phyloP scores from a whole-genome alignment of 192 early-diverging fungal genomes.

The Coemansia sp. region DNA sequence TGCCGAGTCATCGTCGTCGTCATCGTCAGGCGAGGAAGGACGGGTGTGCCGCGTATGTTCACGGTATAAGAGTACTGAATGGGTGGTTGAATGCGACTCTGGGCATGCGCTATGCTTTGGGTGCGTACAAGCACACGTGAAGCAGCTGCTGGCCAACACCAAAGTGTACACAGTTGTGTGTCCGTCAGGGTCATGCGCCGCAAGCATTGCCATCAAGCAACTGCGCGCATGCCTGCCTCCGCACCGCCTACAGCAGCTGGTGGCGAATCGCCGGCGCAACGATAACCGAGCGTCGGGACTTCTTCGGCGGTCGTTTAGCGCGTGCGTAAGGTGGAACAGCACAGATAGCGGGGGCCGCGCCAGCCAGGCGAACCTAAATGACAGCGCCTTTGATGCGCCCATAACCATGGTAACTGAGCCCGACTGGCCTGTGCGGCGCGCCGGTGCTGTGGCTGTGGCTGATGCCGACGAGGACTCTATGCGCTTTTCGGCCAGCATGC shows the following conservation, averaged over 20 bases:
- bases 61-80: slow-evolving; percentile 35
- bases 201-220: slow-evolving; percentile 19
- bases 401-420: slow-evolving; percentile 10
- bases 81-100: slow-evolving; percentile 31
- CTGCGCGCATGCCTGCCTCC: slow-evolving; percentile 48
- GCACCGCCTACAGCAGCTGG: slow-evolving; percentile 40
- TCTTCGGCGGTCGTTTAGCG: slow-evolving; percentile 20
- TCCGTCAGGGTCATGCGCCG: slow-evolving; percentile 17
- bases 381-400: slow-evolving; percentile 44
- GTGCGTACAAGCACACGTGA: slow-evolving; percentile 45
- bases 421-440: not conserved
- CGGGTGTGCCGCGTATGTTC: slow-evolving; percentile 29
- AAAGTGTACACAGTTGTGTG: slow-evolving; percentile 22
- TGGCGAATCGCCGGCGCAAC: slow-evolving; percentile 17
- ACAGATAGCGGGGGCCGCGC: not conserved
- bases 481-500: slow-evolving; percentile 40
- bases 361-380: slow-evolving; percentile 6
- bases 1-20: not conserved
- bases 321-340: slow-evolving; percentile 6
- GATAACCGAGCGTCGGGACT: slow-evolving; percentile 5
- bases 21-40: slow-evolving; percentile 37
- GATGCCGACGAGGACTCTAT: not conserved
- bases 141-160: slow-evolving; percentile 15
- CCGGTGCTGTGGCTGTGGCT: slow-evolving; percentile 1
- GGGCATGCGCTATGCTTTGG: slow-evolving; percentile 44